Conservation (phyloP, 345 rosid genomes). For the Adansonia digitata region DNA sequence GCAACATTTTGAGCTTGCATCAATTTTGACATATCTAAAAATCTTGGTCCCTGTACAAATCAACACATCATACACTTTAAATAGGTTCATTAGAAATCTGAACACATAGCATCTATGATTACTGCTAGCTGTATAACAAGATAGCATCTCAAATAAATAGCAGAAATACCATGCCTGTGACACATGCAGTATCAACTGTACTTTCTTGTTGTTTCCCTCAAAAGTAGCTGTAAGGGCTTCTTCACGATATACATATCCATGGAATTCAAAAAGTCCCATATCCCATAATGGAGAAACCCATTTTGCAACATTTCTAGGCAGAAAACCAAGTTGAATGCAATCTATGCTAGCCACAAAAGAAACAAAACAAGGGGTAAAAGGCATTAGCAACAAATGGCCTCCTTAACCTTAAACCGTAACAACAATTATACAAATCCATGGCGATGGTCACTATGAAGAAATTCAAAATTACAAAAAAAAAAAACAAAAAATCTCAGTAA, state of each 20-base stretch:
- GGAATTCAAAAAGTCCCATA: constrained; percentile 58
- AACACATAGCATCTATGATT: background rate
- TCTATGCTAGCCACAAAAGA: constrained; percentile 36
- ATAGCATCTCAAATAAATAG: constrained; percentile 15
- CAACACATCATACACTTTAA: constrained; percentile 11
- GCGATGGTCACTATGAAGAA: background rate
- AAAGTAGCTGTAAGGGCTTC: constrained; percentile 77
- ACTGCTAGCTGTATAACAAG: constrained; percentile 5
- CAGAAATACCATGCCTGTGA: constrained; percentile 50
- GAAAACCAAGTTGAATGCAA: constrained; percentile 72
- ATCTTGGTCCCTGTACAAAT: constrained; percentile 58
- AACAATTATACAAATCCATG: background rate
- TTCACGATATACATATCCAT: constrained; percentile 61
- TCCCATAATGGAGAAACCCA: constrained; percentile 98
- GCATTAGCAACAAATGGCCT: background rate
- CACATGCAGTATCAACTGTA: constrained; percentile 60
- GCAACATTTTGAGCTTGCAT: constrained; percentile 42
- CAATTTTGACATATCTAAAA: constrained; percentile 46
- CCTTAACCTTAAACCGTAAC: background rate
- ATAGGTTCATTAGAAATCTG: constrained; percentile 13
- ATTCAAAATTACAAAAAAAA: background rate
- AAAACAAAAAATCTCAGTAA: background rate
- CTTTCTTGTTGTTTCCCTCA: constrained; percentile 61
- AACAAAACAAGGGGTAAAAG: background rate
- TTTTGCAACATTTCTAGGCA: constrained; percentile 68